Evolutionary conservation across 2,329 filamentous ascomycete genomes (phyloP), one percentile per base, ranked within the genome.

Genomic region (Aschersonia sp.): DNA sequence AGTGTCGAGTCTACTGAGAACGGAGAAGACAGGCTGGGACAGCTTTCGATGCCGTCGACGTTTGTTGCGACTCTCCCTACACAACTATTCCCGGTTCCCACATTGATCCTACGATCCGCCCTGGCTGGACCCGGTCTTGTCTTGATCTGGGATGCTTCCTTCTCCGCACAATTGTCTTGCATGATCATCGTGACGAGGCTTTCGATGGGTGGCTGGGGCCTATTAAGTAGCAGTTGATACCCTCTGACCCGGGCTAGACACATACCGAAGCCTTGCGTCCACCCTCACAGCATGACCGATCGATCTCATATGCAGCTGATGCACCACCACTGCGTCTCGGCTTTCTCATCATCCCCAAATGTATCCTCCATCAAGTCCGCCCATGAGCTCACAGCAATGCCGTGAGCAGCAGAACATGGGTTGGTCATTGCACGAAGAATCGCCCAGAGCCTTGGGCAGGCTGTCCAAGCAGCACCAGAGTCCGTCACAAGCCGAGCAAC

Each of bases 401-500:
- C 44, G 31, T 35, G 47, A 46, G 28, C 30, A 32, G 10, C 44
- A 44, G 20, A 31, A n/a, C 10, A 29, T 42, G 20, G 40, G 20
- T 10, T 20, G 20, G 10, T 6, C 29, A 28, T n/a, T 30, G 40
- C 49, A 7, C 20, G 29, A 6, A 35, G 35, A 42, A 32, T 29
- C 4, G 9, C 9, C 10, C 31, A 45, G 32, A 31, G 40, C 28
- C 43, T 30, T 28, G 5, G 45, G 32, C 30, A 31, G 47, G 28
- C 43, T 49, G 4, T 47, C 47, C 4, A 51, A 43, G 38, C 41
- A 40, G 6, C 43, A 45, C 31, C 45, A 45, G 35, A 38, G 35
- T 7, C 7, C 35, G 12, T 38, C 35, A 38, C 35, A 38, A 38
- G 7, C 35, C 12, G 12, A 4, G 7, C 35, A 38, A 12, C 35